A percentile compares a stretch with the other conserved stretches of the same genome.
phyloP scores from a whole-genome alignment of 345 rosid genomes.

The Citrus sp. region DNA sequence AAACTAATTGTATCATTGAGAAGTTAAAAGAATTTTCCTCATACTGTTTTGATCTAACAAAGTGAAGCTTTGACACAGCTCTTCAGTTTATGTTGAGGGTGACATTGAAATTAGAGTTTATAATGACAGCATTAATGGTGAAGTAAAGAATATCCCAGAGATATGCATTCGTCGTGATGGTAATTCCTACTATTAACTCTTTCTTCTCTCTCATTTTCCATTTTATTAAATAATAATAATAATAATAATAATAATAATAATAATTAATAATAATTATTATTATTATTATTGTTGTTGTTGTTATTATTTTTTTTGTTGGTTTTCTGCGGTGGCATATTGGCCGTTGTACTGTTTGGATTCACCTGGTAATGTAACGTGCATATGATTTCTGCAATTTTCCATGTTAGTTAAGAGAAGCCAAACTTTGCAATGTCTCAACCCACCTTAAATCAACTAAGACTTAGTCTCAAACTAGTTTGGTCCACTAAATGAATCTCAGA shows the following conservation, averaged over 20 bases:
- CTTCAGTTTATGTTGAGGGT: slow-evolving; percentile 92
- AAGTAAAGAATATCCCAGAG: slow-evolving; percentile 77
- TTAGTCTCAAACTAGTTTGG: not conserved
- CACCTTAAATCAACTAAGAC: not conserved
- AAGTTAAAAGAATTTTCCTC: not conserved
- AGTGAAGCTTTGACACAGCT: slow-evolving; percentile 47
- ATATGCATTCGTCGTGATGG: slow-evolving; percentile 87
- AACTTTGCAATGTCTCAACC: not conserved
- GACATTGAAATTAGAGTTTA: slow-evolving; percentile 90
- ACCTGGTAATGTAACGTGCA: not conserved
- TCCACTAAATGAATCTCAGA: not conserved
- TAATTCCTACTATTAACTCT: slow-evolving; percentile 24
- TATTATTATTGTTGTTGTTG: too few relatives aligned
- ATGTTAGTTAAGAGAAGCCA: not conserved
- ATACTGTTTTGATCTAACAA: slow-evolving; percentile 13
- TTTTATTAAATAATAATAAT: not conserved
- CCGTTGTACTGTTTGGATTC: not conserved
- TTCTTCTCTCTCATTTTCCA: not conserved
- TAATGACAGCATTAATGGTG: slow-evolving; percentile 84
- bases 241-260: too few relatives aligned
- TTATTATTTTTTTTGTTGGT: not conserved
- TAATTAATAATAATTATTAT: too few relatives aligned
- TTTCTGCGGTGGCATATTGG: not conserved
- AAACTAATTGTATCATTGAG: not conserved
- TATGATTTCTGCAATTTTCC: not conserved